Conservation (phyloP, 257 asterid genomes). For the Capsicum rhomboideum region DNA sequence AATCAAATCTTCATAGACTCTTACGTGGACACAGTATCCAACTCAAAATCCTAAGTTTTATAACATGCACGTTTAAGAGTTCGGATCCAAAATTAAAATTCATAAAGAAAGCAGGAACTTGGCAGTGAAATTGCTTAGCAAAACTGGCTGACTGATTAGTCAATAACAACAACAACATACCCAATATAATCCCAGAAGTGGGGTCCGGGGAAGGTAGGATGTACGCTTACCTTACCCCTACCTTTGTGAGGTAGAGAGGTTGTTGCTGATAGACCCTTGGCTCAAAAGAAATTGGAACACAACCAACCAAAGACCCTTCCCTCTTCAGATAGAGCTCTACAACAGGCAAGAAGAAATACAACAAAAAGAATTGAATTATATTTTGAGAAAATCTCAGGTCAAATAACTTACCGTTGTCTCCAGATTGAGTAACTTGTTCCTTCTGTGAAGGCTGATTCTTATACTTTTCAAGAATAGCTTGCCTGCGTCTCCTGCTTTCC, state of each 20-base stretch:
- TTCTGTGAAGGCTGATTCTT: slow-evolving; percentile 38
- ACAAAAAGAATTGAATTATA: not conserved
- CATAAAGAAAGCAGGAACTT: not conserved
- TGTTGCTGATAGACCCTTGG: no score
- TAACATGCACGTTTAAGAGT: not conserved
- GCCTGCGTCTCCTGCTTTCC: slow-evolving; percentile 81
- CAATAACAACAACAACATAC: no score
- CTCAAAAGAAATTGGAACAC: no score
- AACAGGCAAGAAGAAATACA: not conserved
- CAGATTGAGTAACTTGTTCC: slow-evolving; percentile 18
- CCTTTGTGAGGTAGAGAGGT: no score
- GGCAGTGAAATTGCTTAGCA: not conserved
- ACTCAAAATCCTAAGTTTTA: not conserved
- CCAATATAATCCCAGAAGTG: no score
- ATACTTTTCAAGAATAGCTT: slow-evolving; percentile 86
- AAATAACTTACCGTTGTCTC: slow-evolving; percentile 23
- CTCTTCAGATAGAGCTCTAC: not conserved
- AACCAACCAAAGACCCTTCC: not conserved
- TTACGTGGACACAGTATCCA: not conserved
- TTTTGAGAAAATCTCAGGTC: not conserved
- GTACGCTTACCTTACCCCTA: no score
- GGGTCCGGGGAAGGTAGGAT: no score
- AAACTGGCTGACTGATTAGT: not conserved
- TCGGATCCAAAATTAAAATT: not conserved
- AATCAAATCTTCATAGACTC: not conserved